phyloP scores from a whole-genome alignment of 148 eudicot species.

The Beta vulgaris region DNA sequence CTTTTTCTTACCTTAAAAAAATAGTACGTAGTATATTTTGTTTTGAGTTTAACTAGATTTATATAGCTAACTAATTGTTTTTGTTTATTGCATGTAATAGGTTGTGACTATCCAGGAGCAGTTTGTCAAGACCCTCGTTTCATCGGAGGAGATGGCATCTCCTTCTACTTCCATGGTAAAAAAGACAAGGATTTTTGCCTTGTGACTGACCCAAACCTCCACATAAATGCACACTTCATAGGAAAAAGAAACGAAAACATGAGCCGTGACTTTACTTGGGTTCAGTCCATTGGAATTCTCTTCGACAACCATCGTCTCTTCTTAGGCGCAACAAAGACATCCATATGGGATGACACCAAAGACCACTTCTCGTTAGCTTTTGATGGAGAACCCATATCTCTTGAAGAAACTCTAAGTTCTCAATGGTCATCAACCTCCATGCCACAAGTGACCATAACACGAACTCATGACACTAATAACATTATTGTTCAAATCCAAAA shows the following conservation, averaged over 20 bases:
- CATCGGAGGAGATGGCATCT: too few species aligned
- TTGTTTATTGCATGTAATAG: slow-evolving; percentile 8
- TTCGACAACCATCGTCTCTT: slow-evolving; percentile 38
- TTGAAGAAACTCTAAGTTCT: slow-evolving; percentile 16
- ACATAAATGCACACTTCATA: slow-evolving; percentile 52
- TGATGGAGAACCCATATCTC: slow-evolving; percentile 30
- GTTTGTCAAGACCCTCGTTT: slow-evolving; percentile 55
- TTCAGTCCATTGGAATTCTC: slow-evolving; percentile 44
- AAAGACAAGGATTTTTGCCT: slow-evolving; percentile 43
- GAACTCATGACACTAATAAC: slow-evolving; percentile 27
- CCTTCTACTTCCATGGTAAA: slow-evolving; percentile 50
- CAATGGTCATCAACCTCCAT: slow-evolving; percentile 26
- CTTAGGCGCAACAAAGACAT: slow-evolving; percentile 37
- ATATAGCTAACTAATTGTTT: not conserved
- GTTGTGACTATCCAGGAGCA: slow-evolving; percentile 46
- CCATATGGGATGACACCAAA: slow-evolving; percentile 30
- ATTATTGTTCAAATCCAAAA: slow-evolving; percentile 31
- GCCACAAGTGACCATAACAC: slow-evolving; percentile 30
- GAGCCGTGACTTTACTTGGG: slow-evolving; percentile 52
- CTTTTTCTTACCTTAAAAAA: too few species aligned
- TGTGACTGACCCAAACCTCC: slow-evolving; percentile 43
- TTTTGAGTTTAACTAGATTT: not conserved
- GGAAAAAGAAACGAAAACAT: slow-evolving; percentile 33
- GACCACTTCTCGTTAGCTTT: slow-evolving; percentile 39
- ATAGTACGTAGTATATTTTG: too few species aligned